Percentiles rank a stretch among this genome's conserved stretches.
Evolutionary conservation across 805 yeast genomes (phyloP).

Genomic region (Ogataea wickerhamii): DNA sequence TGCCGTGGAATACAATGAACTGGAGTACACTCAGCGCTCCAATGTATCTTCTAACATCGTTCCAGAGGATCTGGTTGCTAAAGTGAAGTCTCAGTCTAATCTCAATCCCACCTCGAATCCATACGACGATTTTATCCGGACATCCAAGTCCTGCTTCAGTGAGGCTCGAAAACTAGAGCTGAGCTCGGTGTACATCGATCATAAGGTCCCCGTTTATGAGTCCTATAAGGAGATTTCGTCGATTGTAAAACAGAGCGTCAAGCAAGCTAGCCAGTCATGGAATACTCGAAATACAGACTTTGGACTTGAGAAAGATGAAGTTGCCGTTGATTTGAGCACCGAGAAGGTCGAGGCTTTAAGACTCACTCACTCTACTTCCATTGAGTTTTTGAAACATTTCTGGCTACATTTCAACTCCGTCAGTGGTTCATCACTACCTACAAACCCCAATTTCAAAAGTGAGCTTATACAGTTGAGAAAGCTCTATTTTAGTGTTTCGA

Average conservation of each 20-base stretch:
- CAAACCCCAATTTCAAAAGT: constrained; percentile 30
- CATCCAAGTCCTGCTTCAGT: constrained; percentile 20
- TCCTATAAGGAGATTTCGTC: constrained; percentile 43
- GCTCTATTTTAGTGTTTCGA: constrained; percentile 45
- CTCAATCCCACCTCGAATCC: constrained; percentile 25
- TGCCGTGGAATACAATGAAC: constrained; percentile 50
- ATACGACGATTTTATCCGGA: constrained; percentile 24
- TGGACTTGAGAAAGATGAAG: constrained; percentile 23
- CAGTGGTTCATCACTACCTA: constrained; percentile 26
- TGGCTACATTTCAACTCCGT: constrained; percentile 56
- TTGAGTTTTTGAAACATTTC: constrained; percentile 73
- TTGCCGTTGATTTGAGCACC: constrained; percentile 28
- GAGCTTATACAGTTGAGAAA: constrained; percentile 37
- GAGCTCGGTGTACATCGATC: constrained; percentile 22
- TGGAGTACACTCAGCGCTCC: constrained; percentile 32
- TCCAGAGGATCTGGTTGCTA: constrained; percentile 21
- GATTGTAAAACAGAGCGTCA: constrained; percentile 50
- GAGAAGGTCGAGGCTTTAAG: constrained; percentile 45
- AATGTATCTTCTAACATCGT: constrained; percentile 25
- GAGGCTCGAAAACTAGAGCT: constrained; percentile 22
- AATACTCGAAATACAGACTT: constrained; percentile 25
- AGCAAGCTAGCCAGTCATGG: constrained; percentile 50
- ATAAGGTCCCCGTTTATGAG: constrained; percentile 36
- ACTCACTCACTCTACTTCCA: constrained; percentile 65
- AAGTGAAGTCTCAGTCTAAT: constrained; percentile 24